Conservation (phyloP, 1,139 yeast species). For the Ogataea hybrid region DNA sequence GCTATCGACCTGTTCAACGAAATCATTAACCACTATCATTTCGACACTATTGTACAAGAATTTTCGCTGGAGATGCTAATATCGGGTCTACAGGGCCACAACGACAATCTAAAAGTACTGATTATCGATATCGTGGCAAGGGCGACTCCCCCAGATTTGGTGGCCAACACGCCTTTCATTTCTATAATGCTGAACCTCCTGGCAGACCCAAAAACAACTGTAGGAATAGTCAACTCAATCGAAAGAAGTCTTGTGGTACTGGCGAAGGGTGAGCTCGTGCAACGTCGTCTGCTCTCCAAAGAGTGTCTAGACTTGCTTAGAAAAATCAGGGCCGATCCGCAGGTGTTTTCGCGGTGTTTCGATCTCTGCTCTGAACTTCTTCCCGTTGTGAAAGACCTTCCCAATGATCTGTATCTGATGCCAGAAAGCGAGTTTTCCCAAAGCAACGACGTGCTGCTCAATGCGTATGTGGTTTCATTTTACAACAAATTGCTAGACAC, state of each 20-base stretch:
- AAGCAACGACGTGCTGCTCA: constrained; percentile 27
- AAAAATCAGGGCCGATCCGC: constrained; percentile 22
- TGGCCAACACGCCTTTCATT: constrained; percentile 29
- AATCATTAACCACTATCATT: constrained; percentile 25
- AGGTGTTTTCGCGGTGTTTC: constrained; percentile 26
- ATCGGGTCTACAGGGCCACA: constrained; percentile 23
- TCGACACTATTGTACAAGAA: constrained; percentile 23
- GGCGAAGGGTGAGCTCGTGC: constrained; percentile 28
- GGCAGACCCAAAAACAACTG: constrained; percentile 19
- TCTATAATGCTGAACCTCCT: constrained; percentile 23
- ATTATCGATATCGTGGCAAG: constrained; percentile 20
- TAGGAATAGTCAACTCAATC: constrained; percentile 23
- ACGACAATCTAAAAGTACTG: constrained; percentile 20
- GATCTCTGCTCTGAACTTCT: constrained; percentile 27
- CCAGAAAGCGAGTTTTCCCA: constrained; percentile 20
- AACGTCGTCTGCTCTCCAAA: constrained; percentile 25
- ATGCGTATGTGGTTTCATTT: constrained; percentile 22
- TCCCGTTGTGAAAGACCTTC: constrained; percentile 23
- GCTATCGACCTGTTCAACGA: constrained; percentile 23
- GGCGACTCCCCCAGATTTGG: constrained; percentile 26
- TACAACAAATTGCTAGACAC: constrained; percentile 21
- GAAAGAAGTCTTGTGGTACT: constrained; percentile 21
- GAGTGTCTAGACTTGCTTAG: constrained; percentile 21
- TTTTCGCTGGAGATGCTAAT: constrained; percentile 23
- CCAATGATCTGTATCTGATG: constrained; percentile 25